These are phyloP conservation scores for Cylindrotheca closterium DNA, from an alignment of 108 stramenopile species.

Conservation along the genomic window DNA sequence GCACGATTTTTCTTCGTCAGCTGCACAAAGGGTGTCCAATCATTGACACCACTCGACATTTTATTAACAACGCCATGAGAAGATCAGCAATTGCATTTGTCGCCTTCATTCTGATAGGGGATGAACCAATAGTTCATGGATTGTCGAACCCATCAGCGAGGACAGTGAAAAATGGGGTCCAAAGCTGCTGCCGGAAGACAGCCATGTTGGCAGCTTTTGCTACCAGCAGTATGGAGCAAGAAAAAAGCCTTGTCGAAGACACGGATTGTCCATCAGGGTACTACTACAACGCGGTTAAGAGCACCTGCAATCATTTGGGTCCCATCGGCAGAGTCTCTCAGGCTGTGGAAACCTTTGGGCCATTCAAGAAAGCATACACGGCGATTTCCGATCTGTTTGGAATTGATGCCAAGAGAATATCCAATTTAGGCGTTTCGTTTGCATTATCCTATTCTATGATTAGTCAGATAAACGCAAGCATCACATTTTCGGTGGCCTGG, in stretches of 20 bases:
- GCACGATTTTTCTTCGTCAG: too few relatives aligned
- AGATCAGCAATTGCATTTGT: too few relatives aligned
- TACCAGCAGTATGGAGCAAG: not conserved
- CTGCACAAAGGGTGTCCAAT: too few relatives aligned
- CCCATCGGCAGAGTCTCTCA: conserved; percentile 6
- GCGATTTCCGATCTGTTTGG: conserved; percentile 16
- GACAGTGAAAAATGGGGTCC: too few relatives aligned
- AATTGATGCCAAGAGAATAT: conserved; percentile 12
- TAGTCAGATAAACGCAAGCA: conserved; percentile 7
- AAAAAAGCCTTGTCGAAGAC: not conserved
- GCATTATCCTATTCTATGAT: conserved; percentile 9
- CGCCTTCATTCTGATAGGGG: too few relatives aligned
- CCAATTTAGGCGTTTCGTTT: conserved; percentile 11
- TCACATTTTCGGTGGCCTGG: not conserved
- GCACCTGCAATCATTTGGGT: not conserved
- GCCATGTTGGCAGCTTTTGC: too few relatives aligned
- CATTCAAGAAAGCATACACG: conserved; percentile 1
- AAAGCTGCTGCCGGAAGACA: too few relatives aligned
- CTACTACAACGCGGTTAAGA: not conserved
- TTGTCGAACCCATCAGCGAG: too few relatives aligned
- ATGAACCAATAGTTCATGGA: too few relatives aligned
- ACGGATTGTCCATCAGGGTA: conserved; percentile 4
- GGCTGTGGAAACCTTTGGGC: not conserved
- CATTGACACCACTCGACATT: too few relatives aligned
- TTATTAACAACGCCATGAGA: too few relatives aligned